phyloP scores from a whole-genome alignment of 2,329 filamentous ascomycete species.

The Rhynchosporium secalis region DNA sequence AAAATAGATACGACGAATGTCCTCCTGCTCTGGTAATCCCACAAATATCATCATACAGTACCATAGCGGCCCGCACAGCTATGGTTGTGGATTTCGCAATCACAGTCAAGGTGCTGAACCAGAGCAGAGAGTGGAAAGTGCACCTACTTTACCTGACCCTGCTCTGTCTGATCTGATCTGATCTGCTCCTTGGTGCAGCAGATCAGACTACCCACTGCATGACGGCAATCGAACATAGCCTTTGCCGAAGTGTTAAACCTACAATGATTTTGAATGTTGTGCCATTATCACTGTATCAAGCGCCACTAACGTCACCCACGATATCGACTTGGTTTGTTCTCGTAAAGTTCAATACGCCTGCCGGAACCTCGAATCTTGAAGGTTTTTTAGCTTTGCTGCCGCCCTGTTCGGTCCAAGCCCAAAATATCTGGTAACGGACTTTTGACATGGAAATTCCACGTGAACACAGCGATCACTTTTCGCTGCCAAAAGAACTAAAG shows the following conservation, averaged over 20 bases:
- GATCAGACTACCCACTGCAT: not conserved
- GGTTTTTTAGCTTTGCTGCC: not conserved
- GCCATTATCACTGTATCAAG: not conserved
- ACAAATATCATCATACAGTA: no score
- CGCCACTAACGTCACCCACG: not conserved
- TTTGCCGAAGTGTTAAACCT: not conserved
- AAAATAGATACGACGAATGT: not conserved
- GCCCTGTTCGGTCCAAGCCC: not conserved
- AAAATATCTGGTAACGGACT: not conserved
- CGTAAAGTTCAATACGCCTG: not conserved
- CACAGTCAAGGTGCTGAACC: not conserved
- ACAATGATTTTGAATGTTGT: not conserved
- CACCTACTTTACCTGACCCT: not conserved
- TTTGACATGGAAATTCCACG: no score
- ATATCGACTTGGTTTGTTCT: not conserved
- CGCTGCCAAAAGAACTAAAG: not conserved
- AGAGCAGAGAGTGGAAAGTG: not conserved
- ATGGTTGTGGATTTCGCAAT: not conserved
- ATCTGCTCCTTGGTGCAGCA: not conserved
- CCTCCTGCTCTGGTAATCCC: no score
- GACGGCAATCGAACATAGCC: not conserved
- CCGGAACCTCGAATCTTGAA: not conserved
- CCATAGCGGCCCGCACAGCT: no score
- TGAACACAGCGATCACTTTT: no score
- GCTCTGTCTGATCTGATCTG: conserved; percentile 8